These are phyloP conservation scores for Alternaria dauci DNA, from an alignment of 2,329 filamentous ascomycete genomes.

Conservation along the genomic window DNA sequence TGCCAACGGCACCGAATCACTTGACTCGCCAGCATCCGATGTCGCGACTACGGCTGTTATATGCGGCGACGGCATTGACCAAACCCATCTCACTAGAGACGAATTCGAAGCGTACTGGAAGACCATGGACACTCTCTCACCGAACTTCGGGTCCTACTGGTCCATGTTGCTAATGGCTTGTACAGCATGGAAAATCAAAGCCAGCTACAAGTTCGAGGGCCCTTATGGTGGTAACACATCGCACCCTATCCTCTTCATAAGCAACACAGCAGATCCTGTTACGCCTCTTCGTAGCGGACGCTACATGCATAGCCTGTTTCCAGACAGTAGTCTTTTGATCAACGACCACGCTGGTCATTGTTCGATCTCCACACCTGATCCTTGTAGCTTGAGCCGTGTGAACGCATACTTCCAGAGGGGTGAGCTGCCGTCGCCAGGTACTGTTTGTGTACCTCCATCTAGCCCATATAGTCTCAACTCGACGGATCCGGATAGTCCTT, in stretches of 20 bases:
- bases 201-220: slow-evolving; percentile 45
- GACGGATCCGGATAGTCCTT: slow-evolving; percentile 51
- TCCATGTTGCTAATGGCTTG: slow-evolving; percentile 50
- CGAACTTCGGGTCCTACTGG: slow-evolving; percentile 52
- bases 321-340: slow-evolving; percentile 55
- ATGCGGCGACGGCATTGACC: slow-evolving; percentile 53
- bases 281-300: slow-evolving; percentile 62
- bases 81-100: slow-evolving; percentile 31
- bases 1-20: slow-evolving; percentile 27
- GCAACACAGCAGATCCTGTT: slow-evolving; percentile 67
- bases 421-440: slow-evolving; percentile 55
- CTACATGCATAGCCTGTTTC: slow-evolving; percentile 53
- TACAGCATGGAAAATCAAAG: slow-evolving; percentile 48
- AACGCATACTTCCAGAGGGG: slow-evolving; percentile 54
- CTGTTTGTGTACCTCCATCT: slow-evolving; percentile 55
- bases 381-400: slow-evolving; percentile 47
- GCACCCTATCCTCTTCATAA: slow-evolving; percentile 66
- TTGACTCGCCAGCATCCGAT: slow-evolving; percentile 2
- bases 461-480: slow-evolving; percentile 39
- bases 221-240: slow-evolving; percentile 52
- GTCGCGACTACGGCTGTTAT: slow-evolving; percentile 45
- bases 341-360: slow-evolving; percentile 59
- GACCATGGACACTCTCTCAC: slow-evolving; percentile 44
- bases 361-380: slow-evolving; percentile 45
- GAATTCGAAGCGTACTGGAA: slow-evolving; percentile 49